A percentile compares a stretch with the other conserved stretches of the same genome.
These are phyloP conservation scores for Penicillium crystallinum DNA, from an alignment of 495 filamentous ascomycete species.

Conservation along the genomic window DNA sequence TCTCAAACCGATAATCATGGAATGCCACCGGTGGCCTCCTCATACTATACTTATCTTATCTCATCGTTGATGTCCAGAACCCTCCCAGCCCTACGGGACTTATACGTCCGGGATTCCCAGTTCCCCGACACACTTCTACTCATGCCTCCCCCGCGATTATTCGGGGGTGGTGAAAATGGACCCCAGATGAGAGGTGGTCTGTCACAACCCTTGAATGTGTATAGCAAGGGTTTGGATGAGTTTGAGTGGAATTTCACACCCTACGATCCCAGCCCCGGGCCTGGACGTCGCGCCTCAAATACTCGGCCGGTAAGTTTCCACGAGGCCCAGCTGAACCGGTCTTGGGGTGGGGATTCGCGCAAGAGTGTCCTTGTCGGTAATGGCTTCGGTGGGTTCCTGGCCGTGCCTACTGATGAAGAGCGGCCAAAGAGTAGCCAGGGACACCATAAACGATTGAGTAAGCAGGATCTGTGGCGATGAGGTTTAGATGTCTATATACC, in stretches of 20 bases:
- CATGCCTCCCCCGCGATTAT: constrained; percentile 50
- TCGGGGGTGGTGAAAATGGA: constrained; percentile 27
- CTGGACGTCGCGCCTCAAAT: constrained; percentile 29
- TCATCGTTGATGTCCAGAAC: constrained; percentile 68
- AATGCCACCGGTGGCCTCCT: constrained; percentile 54
- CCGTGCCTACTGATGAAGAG: constrained; percentile 59
- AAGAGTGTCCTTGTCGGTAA: constrained; percentile 65
- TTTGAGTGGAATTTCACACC: constrained; percentile 78
- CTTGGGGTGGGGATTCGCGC: constrained; percentile 58
- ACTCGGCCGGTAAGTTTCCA: constrained; percentile 54
- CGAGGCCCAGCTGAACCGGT: constrained; percentile 47
- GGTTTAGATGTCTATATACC: not conserved
- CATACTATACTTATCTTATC: constrained; percentile 85
- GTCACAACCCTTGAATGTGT: constrained; percentile 67
- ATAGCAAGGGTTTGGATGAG: constrained; percentile 80
- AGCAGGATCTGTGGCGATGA: constrained; percentile 42
- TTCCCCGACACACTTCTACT: constrained; percentile 74
- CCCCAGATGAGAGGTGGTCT: constrained; percentile 42
- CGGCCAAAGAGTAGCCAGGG: constrained; percentile 36
- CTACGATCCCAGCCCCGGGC: constrained; percentile 42
- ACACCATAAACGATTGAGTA: constrained; percentile 30
- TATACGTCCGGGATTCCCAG: constrained; percentile 80
- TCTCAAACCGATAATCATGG: constrained; percentile 46
- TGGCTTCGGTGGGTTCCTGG: constrained; percentile 75
- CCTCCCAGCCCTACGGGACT: constrained; percentile 62